Percentiles rank a stretch among this genome's conserved stretches.
phyloP scores from a whole-genome alignment of 2,329 filamentous ascomycete species.

The Raffaelea albimanens region DNA sequence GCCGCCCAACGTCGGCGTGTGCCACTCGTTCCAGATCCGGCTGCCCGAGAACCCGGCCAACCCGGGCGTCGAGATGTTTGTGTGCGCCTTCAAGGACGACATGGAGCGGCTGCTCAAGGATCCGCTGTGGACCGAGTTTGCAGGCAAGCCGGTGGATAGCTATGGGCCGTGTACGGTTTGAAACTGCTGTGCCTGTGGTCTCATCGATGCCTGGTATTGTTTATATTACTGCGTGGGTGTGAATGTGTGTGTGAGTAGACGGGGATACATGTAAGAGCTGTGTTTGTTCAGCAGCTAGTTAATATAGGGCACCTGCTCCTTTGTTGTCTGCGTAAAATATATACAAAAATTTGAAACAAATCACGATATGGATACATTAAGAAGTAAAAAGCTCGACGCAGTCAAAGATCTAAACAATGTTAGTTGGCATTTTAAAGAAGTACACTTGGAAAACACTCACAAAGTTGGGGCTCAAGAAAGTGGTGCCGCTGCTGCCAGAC shows the following conservation, averaged over 20 bases:
- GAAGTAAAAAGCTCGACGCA: background rate
- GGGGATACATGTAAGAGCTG: no score
- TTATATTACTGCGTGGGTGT: no score
- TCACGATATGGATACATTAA: background rate
- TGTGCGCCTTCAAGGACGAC: background rate
- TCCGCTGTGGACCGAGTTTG: constrained; percentile 3
- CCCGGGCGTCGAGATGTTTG: constrained; percentile 1
- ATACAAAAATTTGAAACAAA: no score
- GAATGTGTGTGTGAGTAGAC: no score
- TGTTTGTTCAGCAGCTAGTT: no score
- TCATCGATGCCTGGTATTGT: no score
- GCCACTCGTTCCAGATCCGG: constrained; percentile 3
- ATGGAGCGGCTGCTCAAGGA: constrained; percentile 1
- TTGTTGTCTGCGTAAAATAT: no score
- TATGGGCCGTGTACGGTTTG: background rate
- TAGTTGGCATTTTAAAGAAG: background rate
- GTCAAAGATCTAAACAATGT: background rate
- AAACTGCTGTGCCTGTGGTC: no score
- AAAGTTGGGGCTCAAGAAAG: background rate
- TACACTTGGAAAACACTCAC: background rate
- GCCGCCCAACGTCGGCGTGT: background rate
- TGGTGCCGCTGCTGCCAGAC: background rate
- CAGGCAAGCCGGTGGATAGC: background rate
- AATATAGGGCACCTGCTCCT: no score
- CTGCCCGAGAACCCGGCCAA: background rate